These are phyloP conservation scores for Tricladium varicosporioides DNA, from an alignment of 2,329 filamentous ascomycete genomes.

Conservation along the genomic window DNA sequence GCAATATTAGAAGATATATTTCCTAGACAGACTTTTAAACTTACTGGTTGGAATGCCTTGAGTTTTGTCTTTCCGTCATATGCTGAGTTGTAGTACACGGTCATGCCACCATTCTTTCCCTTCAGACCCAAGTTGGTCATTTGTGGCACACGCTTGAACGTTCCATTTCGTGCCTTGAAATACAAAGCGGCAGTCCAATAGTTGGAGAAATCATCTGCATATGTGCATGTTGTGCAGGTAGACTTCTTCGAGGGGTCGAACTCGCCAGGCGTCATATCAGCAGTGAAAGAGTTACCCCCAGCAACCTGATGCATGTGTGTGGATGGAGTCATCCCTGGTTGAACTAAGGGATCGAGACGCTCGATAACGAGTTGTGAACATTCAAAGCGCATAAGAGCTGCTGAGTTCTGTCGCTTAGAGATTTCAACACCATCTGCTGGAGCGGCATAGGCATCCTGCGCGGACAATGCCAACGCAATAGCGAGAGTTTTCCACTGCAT, in stretches of 20 bases:
- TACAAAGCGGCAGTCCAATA: conserved; percentile 11
- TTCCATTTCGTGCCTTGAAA: conserved; percentile 8
- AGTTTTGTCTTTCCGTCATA: conserved; percentile 36
- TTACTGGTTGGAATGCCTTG: conserved; percentile 36
- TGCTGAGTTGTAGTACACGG: conserved; percentile 28
- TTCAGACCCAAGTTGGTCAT: conserved; percentile 5
- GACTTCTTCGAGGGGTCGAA: conserved; percentile 1
- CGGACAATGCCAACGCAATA: no score
- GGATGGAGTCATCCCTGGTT: not conserved
- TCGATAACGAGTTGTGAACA: conserved; percentile 23
- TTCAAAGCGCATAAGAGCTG: not conserved
- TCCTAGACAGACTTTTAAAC: not conserved
- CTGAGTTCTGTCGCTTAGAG: not conserved
- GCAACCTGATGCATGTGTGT: not conserved
- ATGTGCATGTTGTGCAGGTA: conserved; percentile 10
- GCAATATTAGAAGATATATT: not conserved
- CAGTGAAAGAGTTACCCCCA: conserved; percentile 9
- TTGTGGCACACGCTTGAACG: conserved; percentile 8
- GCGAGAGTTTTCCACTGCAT: no score
- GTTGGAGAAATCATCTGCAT: conserved; percentile 11
- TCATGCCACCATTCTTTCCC: conserved; percentile 9
- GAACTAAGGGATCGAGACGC: conserved; percentile 21
- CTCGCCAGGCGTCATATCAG: conserved; percentile 4
- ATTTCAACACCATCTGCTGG: no score
- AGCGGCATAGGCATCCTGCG: no score